These are phyloP conservation scores for Rhodomyrtus tomentosa DNA, from an alignment of 345 rosid species.

Conservation along the genomic window DNA sequence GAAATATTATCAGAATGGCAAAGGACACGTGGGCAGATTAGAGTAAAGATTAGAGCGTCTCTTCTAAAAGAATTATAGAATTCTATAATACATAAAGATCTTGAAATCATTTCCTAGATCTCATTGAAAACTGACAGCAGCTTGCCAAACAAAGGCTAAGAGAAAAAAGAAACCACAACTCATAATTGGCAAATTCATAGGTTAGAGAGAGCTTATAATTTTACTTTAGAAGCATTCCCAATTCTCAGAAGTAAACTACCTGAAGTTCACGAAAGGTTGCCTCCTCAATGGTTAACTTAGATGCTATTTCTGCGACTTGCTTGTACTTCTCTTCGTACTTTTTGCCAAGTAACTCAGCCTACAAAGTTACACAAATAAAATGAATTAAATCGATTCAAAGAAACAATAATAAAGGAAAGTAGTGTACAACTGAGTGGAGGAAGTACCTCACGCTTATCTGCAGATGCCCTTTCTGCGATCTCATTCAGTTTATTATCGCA, in stretches of 20 bases:
- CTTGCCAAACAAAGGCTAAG: no score
- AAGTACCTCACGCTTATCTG: constrained; percentile 90
- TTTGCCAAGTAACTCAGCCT: constrained; percentile 84
- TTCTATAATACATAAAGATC: neutral
- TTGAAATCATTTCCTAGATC: neutral
- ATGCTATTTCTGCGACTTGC: constrained; percentile 92
- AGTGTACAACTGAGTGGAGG: neutral
- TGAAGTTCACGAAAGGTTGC: constrained; percentile 88
- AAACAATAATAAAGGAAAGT: neutral
- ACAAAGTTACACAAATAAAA: constrained; percentile 11
- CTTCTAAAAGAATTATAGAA: neutral
- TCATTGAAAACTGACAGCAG: no score
- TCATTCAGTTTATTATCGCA: constrained; percentile 94
- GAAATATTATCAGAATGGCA: neutral
- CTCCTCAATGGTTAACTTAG: constrained; percentile 90
- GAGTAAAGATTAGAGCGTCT: neutral
- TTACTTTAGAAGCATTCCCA: neutral
- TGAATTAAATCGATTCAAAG: neutral
- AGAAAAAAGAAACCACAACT: no score
- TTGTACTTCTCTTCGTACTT: constrained; percentile 97
- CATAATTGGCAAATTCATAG: no score
- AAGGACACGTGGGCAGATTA: neutral
- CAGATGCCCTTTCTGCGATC: constrained; percentile 82
- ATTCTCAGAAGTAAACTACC: constrained; percentile 25
- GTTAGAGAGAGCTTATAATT: neutral